Evolutionary conservation across 2,329 filamentous ascomycete species (phyloP).

Genomic region (Mycogone perniciosa): DNA sequence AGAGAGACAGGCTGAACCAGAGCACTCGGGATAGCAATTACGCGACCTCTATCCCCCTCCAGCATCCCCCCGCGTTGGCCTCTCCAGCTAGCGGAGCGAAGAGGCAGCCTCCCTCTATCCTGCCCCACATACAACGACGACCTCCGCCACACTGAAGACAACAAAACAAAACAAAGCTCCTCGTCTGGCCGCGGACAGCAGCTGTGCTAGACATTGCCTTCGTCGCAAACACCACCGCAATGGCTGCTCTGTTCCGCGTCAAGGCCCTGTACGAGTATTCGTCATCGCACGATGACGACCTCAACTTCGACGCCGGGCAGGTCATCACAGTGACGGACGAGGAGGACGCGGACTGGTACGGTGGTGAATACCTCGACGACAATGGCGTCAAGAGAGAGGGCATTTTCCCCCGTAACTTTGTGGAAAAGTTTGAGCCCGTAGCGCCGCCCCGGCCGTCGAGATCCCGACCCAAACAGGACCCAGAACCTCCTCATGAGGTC

Average conservation of each 20-base stretch:
- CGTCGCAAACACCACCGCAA: slow-evolving; percentile 36
- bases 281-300: slow-evolving; percentile 90
- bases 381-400: slow-evolving; percentile 70
- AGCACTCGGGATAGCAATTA: slow-evolving; percentile 7
- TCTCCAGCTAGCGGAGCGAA: slow-evolving; percentile 12
- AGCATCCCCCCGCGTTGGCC: slow-evolving; percentile 11
- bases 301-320: slow-evolving; percentile 78
- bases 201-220: slow-evolving; percentile 8
- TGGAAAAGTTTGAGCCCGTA: slow-evolving; percentile 89
- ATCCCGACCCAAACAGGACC: slow-evolving; percentile 58
- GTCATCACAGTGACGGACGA: slow-evolving; percentile 89
- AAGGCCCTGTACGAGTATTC: slow-evolving; percentile 93
- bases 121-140: slow-evolving; percentile 12
- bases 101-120: slow-evolving; percentile 5
- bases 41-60: slow-evolving; percentile 10
- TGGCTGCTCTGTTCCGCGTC: slow-evolving; percentile 82
- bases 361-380: slow-evolving; percentile 77
- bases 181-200: slow-evolving; percentile 8
- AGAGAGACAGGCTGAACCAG: slow-evolving; percentile 9
- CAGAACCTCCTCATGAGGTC: slow-evolving; percentile 25
- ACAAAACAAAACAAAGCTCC: slow-evolving; percentile 3
- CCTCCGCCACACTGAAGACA: slow-evolving; percentile 9
- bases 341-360: slow-evolving; percentile 92
- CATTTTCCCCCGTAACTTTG: slow-evolving; percentile 94
- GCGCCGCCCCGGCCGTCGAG: slow-evolving; percentile 81